Conservation (phyloP, 2,329 filamentous ascomycete species). For the Tolypocladium ophioglossoides region DNA sequence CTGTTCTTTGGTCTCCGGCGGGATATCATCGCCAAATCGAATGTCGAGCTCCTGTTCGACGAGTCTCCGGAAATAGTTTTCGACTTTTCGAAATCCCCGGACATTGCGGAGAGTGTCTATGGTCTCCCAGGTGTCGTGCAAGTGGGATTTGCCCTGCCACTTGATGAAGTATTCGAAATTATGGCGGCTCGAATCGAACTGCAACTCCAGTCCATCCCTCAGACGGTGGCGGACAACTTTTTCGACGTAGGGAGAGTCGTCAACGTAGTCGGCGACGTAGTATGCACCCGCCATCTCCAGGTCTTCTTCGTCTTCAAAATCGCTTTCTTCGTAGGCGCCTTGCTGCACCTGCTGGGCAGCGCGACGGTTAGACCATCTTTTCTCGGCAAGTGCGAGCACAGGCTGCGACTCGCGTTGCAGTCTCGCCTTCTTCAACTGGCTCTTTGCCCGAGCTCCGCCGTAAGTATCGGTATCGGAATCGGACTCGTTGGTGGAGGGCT, state of each 20-base stretch:
- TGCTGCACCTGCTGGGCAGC: slow-evolving; percentile 64
- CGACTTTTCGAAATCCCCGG: slow-evolving; percentile 77
- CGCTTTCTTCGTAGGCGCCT: slow-evolving; percentile 56
- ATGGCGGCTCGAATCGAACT: slow-evolving; percentile 48
- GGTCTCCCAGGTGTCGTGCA: slow-evolving; percentile 92
- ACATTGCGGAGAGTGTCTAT: slow-evolving; percentile 63
- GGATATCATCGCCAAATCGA: slow-evolving; percentile 62
- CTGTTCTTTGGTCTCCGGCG: slow-evolving; percentile 81
- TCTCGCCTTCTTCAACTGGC: slow-evolving; percentile 64
- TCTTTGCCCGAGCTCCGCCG: slow-evolving; percentile 62
- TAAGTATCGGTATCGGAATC: slow-evolving; percentile 70
- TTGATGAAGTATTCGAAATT: slow-evolving; percentile 93
- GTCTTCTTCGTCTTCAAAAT: slow-evolving; percentile 53
- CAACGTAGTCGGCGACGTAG: slow-evolving; percentile 58
- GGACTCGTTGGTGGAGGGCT: slow-evolving; percentile 48
- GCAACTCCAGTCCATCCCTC: slow-evolving; percentile 54
- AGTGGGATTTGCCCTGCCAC: slow-evolving; percentile 92
- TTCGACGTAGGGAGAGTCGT: slow-evolving; percentile 79
- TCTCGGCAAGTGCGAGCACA: slow-evolving; percentile 60
- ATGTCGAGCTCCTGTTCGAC: slow-evolving; percentile 73
- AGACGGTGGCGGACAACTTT: slow-evolving; percentile 79
- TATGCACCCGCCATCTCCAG: slow-evolving; percentile 49
- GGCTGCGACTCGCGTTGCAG: slow-evolving; percentile 59
- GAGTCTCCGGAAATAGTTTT: slow-evolving; percentile 87
- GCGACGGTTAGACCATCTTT: slow-evolving; percentile 83